Percentiles rank a stretch among this genome's conserved stretches.
These are phyloP conservation scores for Beauveria pseudobassiana DNA, from an alignment of 2,329 filamentous ascomycete genomes.

Conservation along the genomic window DNA sequence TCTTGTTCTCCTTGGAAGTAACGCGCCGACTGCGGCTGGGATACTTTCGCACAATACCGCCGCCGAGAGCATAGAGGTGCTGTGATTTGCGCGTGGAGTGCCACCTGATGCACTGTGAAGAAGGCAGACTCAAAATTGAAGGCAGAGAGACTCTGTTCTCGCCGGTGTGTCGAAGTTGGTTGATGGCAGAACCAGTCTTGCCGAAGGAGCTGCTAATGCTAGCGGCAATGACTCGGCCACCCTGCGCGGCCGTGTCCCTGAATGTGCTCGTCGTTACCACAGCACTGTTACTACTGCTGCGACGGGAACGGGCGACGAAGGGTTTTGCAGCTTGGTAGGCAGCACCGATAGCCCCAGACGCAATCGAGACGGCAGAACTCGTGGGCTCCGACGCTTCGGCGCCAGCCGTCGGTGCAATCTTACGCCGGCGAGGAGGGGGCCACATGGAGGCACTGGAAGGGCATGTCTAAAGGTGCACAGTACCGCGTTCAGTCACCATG, in stretches of 20 bases:
- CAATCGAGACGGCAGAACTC: constrained; percentile 56
- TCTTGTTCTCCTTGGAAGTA: constrained; percentile 45
- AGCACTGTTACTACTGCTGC: constrained; percentile 34
- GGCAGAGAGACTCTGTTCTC: constrained; percentile 70
- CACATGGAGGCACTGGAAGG: constrained; percentile 72
- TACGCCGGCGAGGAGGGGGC: constrained; percentile 63
- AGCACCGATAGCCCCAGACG: constrained; percentile 62
- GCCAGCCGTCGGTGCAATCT: constrained; percentile 34
- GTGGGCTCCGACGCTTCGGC: constrained; percentile 41
- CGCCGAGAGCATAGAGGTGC: constrained; percentile 56
- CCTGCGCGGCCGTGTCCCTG: constrained; percentile 58
- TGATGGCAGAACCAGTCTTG: constrained; percentile 63
- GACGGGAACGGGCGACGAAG: constrained; percentile 47
- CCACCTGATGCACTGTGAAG: constrained; percentile 57
- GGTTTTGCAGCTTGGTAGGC: constrained; percentile 62
- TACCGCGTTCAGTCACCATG: constrained; percentile 90
- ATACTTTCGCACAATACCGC: constrained; percentile 60
- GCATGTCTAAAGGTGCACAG: constrained; percentile 89
- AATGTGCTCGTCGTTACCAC: constrained; percentile 35
- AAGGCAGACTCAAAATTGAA: constrained; percentile 42
- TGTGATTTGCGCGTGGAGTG: constrained; percentile 55
- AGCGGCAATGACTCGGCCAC: constrained; percentile 63
- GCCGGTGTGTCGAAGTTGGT: constrained; percentile 63
- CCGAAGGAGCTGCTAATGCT: constrained; percentile 68
- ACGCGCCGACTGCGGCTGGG: constrained; percentile 49